Base-by-base conservation (phyloP, 495 filamentous ascomycete species). In the Penicillium tannophilum region DNA sequence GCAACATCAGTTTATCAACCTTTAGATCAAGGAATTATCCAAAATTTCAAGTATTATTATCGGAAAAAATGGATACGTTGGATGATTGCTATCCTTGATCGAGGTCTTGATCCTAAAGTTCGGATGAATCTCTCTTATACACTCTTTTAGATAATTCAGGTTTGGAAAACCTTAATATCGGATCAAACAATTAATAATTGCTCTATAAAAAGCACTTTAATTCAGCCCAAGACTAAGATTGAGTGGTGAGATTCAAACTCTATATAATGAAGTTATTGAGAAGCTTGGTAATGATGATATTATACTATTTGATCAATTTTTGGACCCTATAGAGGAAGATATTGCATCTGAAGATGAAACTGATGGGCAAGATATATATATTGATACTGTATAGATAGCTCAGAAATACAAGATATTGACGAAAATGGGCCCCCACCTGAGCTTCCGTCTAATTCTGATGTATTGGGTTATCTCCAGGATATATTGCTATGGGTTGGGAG, bases 1-100 rank as follows among this genome's bases (percentile, higher is more conserved):
- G 58, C 61, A 26, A 72, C 62, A 7, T 62, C 56, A 30, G 35
- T 62, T 20, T 66, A 59, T 42, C 63, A 71, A 41, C 70, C 63
- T 23, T 39, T 69, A 16, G 68, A 74, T 62, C 55, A 70, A 47
- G 70, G 68, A 26, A 66, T 72, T 42, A 72, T 72, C 39, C 45
- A 52, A 30, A 61, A 48, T 24, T 59, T 68, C 0, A 72, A 72
- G 52, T 56, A 55, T 16, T 39, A 64, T 35, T 71, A 72, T 45
- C 44, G 62, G 6, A 45, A 51, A 26, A 58, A 57, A 11, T 74
- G 58, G 60, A 55, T 73, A 17, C 24, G 35, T 6, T 62, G 44
- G 46, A 58, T 43, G 26, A 53, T 62, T 33, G n/a, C 36, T 51
- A 58, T 58, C 17, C 55, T 58, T 28, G 46, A 58, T 44, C 35